Evolutionary conservation across 495 filamentous ascomycete genomes (phyloP), one percentile per base, ranked within the genome.

Genomic region (Poronia punctata): DNA sequence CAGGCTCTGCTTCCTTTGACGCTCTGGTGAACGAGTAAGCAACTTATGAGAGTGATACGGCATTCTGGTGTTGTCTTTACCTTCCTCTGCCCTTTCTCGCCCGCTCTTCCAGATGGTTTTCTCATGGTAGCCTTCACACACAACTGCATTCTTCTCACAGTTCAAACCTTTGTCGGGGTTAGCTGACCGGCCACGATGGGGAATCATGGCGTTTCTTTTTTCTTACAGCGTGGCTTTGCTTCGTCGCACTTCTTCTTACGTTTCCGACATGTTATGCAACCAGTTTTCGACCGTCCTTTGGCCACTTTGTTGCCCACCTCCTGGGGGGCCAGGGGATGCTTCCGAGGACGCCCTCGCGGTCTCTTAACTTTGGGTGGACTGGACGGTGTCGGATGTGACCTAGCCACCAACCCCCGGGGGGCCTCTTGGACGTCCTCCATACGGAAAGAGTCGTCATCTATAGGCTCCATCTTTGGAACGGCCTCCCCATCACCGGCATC

Each of bases 211-310:
- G n/a, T n/a, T n/a, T n/a, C 28, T 11, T 26, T 16, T 26, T 21
- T 26, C 25, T 75, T 72, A 78, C 86, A 94, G 52, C 76, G 68
- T 39, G 88, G 88, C 53, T 89, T 93, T n/a, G 81, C 79, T 68
- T 96, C 88, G 57, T 95, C 88, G 64, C 88, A 96, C 67, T 96
- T 96, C 82, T 95, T 96, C 70, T 95, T 95, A 21, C 88, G 72
- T 53, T 83, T 82, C 40, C 88, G 76, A 68, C 88, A 96, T 34
- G 88, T 95, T 41, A 92, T 82, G 63, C 88, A 95, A 1, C 88
- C 88, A 3, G 88, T 95, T 68, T 95, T 95, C 43, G 87, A 93
- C 14, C 88, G 74, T n/a, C 84, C 85, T 52, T 93, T 92, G 33
- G 86, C 79, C 39, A 83, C 60, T 49, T 92, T 92, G 60, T 70